Percentiles rank a stretch among this genome's conserved stretches.
phyloP scores from a whole-genome alignment of 2,329 filamentous ascomycete genomes.

The Blumeriella jaapii region DNA sequence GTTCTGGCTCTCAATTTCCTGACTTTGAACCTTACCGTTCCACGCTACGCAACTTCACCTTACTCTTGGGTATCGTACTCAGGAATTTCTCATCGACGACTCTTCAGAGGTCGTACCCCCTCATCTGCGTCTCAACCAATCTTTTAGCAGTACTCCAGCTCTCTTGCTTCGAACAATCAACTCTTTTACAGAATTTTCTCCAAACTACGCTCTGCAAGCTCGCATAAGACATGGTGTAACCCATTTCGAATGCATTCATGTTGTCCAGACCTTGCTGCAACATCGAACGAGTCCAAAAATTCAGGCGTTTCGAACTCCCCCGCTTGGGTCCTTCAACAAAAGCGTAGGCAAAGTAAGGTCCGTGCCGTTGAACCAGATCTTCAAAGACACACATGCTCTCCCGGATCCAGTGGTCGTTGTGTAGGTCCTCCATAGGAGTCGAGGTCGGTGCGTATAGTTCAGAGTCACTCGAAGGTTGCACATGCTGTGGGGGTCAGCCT shows the following conservation, averaged over 20 bases:
- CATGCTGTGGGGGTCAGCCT: not conserved
- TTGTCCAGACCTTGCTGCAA: constrained; percentile 18
- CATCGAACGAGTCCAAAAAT: constrained; percentile 14
- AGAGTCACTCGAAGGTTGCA: not conserved
- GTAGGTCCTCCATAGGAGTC: constrained; percentile 7
- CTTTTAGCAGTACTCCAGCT: constrained; percentile 17
- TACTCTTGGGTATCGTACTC: not conserved
- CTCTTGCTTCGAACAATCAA: constrained; percentile 10
- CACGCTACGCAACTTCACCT: not conserved
- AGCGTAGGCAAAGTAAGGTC: constrained; percentile 21
- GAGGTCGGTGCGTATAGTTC: constrained; percentile 3
- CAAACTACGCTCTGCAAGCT: constrained; percentile 24
- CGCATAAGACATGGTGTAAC: constrained; percentile 20
- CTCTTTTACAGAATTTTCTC: constrained; percentile 17
- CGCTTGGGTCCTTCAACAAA: constrained; percentile 12
- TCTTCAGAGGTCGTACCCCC: constrained; percentile 8
- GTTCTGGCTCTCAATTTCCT: no score
- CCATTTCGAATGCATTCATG: constrained; percentile 21
- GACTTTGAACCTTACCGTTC: not conserved
- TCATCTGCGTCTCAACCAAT: constrained; percentile 17
- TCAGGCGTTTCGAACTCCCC: constrained; percentile 1
- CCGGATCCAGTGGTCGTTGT: constrained; percentile 12
- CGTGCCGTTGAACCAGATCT: constrained; percentile 17
- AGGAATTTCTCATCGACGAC: not conserved
- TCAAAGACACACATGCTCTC: constrained; percentile 23